Percentiles rank a stretch among this genome's conserved stretches.
Evolutionary conservation across 2,329 filamentous ascomycete genomes (phyloP).

Genomic region (Microdochium paspali): DNA sequence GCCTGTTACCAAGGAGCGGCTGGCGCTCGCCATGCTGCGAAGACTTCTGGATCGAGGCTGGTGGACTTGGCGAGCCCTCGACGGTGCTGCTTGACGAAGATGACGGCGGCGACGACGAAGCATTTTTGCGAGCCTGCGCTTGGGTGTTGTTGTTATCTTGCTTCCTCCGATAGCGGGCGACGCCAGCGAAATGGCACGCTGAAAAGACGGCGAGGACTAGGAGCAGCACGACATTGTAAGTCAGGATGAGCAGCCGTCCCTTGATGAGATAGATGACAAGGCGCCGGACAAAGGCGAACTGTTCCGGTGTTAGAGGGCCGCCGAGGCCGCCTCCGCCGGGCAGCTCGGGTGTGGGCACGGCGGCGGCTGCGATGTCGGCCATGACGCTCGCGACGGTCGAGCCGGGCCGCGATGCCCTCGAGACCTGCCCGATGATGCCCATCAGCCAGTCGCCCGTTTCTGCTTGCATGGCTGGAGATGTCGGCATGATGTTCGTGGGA

Average conservation of each 20-base stretch:
- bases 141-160: not conserved
- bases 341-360: not conserved
- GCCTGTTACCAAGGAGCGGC: constrained; percentile 17
- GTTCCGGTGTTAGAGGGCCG: constrained; percentile 14
- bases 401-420: not conserved
- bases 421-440: not conserved
- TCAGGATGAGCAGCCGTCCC: constrained; percentile 20
- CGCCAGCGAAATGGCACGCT: constrained; percentile 12
- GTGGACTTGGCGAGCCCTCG: constrained; percentile 14
- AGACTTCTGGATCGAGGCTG: constrained; percentile 10
- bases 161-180: not conserved
- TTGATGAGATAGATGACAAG: constrained; percentile 21
- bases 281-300: constrained; percentile 21
- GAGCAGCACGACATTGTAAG: constrained; percentile 24
- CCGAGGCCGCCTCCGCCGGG: not conserved
- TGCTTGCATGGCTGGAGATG: not conserved
- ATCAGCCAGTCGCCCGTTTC: not conserved
- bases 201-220: constrained; percentile 16
- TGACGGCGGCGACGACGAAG: constrained; percentile 20
- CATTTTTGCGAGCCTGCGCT: constrained; percentile 4
- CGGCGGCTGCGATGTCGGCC: not conserved
- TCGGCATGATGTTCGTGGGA: not conserved
- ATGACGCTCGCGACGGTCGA: not conserved
- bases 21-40: constrained; percentile 23
- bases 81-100: constrained; percentile 25